Evolutionary conservation across 768 basidiomycete species (phyloP), one percentile per base, ranked within the genome.

Genomic region (Leccinum uliginosum): DNA sequence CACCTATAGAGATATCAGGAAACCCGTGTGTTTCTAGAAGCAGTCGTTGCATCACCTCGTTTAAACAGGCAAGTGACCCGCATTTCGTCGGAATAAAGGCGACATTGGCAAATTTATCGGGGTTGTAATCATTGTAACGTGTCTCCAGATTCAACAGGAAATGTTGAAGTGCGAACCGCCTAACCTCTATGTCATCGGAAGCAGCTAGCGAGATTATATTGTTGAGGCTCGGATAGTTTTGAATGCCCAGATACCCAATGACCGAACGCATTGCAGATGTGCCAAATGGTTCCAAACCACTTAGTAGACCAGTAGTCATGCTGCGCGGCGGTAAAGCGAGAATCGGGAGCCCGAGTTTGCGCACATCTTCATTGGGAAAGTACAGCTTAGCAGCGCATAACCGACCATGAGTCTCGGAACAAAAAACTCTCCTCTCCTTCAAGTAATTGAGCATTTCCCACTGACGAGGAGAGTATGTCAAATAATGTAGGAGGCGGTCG

Each of bases 261-360:
- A 63, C 51, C 4, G 14, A 0, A 32, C 47, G 54, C 27, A 59
- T 4, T 15, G 4, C 2, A 11, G 32, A 35, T 17, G 43, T 6
- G 19, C 24, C 21, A 34, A 43, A 35, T 4, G 29, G 6, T 43
- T 45, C 54, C 14, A 45, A 8, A 29, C 1, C 14, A 24, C 3
- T 21, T 19, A 51, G 51, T 6, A 40, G 30, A 34, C n/a, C 10
- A 6, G 19, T 19, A 32, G n/a, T 10, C 17, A 44, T 7, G n/a
- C 26, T 8, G 3, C 44, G 43, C 14, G 8, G 30, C 17, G 54
- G 58, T 14, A 64, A 56, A 23, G 54, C 88, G 30, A 98, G 78
- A 6, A 94, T 66, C 4, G 94, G 93, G n/a, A 98, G 73, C 12
- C 80, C 81, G 7, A 98, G 75, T 44, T 80, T 74, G 21, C 88